Evolutionary conservation across 179 eudicot species (phyloP), one percentile per base, ranked within the genome.

Genomic region (Nepenthes alata): DNA sequence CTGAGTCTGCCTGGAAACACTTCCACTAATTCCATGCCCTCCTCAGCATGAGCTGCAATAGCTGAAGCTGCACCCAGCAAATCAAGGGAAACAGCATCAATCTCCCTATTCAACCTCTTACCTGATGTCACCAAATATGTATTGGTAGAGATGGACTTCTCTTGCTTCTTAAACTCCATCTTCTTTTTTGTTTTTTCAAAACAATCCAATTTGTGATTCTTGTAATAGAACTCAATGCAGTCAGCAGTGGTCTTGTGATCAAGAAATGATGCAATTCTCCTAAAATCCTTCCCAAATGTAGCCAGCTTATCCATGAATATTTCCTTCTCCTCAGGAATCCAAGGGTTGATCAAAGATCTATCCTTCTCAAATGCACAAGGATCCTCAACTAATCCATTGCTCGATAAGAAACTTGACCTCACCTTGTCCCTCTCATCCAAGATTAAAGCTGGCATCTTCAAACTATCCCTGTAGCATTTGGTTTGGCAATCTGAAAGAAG

Each of bases 221-320:
- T 94, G 78, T 94, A 94, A 64, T 94, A 94, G 61, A 91, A 94
- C 74, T 91, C 85, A 58, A 94, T 61, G 64, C 99, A 94, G 61
- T 90, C 96, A 38, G 97, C 96, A 62, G 83, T 74, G n/a, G 96
- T 85, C 80, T 90, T 91, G 67, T 85, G 84, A 71, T 76, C 84
- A 53, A 94, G 86, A 78, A 85, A 94, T 63, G 89, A 77, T 56
- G 97, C 79, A 48, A 94, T 94, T 67, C 81, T 87, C 45, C 59
- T 67, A 62, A 94, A 94, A 75, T 91, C 86, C 73, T 94, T 94
- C 69, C 99, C 97, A 60, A 79, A 75, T 11, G 37, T 52, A 12
- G 84, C 73, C 56, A 87, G 68, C 77, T 91, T 87, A 55, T 91
- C 91, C 63, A 94, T 64, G 70, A 94, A 94, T 37, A 87, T 67